phyloP scores from a whole-genome alignment of 2,329 filamentous ascomycete genomes.

The Trichoderma sp. region DNA sequence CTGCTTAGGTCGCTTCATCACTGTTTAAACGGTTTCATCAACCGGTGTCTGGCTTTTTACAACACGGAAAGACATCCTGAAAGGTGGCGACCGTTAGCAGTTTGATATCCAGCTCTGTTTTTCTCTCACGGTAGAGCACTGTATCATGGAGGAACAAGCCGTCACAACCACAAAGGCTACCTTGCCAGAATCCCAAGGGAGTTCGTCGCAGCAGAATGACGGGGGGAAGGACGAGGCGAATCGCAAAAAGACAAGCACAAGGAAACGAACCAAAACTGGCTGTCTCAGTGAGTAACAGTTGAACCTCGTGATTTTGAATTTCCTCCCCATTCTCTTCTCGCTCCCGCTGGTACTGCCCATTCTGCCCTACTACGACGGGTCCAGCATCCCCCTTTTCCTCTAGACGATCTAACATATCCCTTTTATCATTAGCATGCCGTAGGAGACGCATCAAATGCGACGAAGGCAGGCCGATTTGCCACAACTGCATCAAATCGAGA shows the following conservation, averaged over 20 bases:
- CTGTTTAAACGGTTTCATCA: background rate
- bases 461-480: constrained; percentile 80
- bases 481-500: constrained; percentile 85
- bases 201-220: constrained; percentile 40
- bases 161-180: constrained; percentile 16
- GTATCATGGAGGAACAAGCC: constrained; percentile 26
- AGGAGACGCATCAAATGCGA: constrained; percentile 97
- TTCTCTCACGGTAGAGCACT: background rate
- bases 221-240: constrained; percentile 47
- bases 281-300: constrained; percentile 71
- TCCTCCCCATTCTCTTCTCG: too few species aligned
- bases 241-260: constrained; percentile 52
- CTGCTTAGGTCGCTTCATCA: constrained; percentile 1
- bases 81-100: background rate
- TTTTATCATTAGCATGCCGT: constrained; percentile 68
- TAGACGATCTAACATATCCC: constrained; percentile 29
- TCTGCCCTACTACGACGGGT: background rate
- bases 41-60: background rate
- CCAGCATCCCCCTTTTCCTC: background rate
- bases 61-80: background rate
- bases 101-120: background rate
- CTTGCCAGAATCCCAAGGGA: constrained; percentile 32
- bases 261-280: constrained; percentile 86
- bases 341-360: too few species aligned
- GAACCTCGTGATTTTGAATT: constrained; percentile 4